phyloP scores from a whole-genome alignment of 164 flowering plant species.

The Platanus orientalis region DNA sequence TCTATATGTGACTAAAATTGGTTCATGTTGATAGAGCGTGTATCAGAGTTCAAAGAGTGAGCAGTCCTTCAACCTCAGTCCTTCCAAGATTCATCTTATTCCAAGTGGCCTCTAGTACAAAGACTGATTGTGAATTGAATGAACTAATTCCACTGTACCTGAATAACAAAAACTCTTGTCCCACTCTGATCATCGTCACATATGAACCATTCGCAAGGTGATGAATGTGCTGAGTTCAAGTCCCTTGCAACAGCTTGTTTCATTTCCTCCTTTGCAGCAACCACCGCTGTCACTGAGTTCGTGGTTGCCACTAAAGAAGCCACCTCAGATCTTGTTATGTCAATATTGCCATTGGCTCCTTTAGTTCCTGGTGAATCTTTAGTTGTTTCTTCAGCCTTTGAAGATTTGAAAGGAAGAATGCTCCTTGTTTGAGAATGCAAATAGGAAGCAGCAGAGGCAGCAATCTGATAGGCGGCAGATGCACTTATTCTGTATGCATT shows the following conservation, averaged over 20 bases:
- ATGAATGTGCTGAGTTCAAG: slow-evolving; percentile 55
- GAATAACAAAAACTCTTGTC: slow-evolving; percentile 86
- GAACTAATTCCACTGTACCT: slow-evolving; percentile 38
- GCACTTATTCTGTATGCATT: slow-evolving; percentile 47
- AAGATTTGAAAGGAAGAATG: slow-evolving; percentile 56
- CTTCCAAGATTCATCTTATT: too few species aligned
- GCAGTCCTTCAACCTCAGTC: not conserved
- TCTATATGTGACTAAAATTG: too few species aligned
- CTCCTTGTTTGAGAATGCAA: slow-evolving; percentile 64
- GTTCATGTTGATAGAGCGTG: too few species aligned
- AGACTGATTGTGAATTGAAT: not conserved
- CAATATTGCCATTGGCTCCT: slow-evolving; percentile 12
- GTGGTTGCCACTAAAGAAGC: slow-evolving; percentile 83
- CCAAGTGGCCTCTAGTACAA: not conserved
- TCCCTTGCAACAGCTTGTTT: slow-evolving; percentile 94
- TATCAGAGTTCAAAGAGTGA: not conserved
- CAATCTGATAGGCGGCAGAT: slow-evolving; percentile 66
- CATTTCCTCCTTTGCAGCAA: slow-evolving; percentile 93
- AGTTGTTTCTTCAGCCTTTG: slow-evolving; percentile 21
- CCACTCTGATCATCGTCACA: slow-evolving; percentile 75
- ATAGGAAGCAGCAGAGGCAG: slow-evolving; percentile 92
- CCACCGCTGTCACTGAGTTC: slow-evolving; percentile 85
- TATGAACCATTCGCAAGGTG: slow-evolving; percentile 95
- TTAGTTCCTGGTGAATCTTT: slow-evolving; percentile 18
- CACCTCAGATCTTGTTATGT: slow-evolving; percentile 38